Evolutionary conservation across 495 filamentous ascomycete genomes (phyloP).

Genomic region (Neurospora discreta): DNA sequence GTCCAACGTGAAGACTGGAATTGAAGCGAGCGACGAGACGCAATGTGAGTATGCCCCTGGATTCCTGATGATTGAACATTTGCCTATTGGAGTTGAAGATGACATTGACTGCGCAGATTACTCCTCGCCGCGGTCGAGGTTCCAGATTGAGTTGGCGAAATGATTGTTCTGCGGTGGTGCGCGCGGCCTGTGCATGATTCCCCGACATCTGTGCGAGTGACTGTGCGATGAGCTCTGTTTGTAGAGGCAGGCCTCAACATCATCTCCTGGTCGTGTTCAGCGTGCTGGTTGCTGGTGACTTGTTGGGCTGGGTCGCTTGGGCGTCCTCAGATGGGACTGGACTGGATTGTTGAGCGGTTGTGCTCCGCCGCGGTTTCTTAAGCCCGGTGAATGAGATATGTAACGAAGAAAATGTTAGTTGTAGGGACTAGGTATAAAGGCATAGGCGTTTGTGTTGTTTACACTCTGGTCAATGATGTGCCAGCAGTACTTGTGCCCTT

Average conservation of each 20-base stretch:
- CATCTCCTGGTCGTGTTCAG: not conserved
- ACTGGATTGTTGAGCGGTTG: not conserved
- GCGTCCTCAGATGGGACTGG: not conserved
- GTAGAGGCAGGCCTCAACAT: not conserved
- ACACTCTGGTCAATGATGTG: not conserved
- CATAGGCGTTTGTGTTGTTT: not conserved
- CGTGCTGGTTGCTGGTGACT: not conserved
- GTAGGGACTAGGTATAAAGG: not conserved
- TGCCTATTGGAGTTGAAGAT: not conserved
- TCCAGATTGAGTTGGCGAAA: not conserved
- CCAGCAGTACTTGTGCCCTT: too few species aligned
- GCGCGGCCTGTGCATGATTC: not conserved
- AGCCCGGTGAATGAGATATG: not conserved
- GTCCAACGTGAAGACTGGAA: not conserved
- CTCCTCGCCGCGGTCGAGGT: not conserved
- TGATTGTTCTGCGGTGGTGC: not conserved
- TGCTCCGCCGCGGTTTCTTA: not conserved
- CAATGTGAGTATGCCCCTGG: not conserved
- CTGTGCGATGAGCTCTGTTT: not conserved
- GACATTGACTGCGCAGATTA: not conserved
- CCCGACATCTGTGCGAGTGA: not conserved
- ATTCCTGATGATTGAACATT: not conserved
- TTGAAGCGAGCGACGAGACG: not conserved
- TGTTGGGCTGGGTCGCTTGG: not conserved
- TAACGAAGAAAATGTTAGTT: not conserved